phyloP scores from a whole-genome alignment of 352 stramenopile species.

The Phytophthora cactorum region DNA sequence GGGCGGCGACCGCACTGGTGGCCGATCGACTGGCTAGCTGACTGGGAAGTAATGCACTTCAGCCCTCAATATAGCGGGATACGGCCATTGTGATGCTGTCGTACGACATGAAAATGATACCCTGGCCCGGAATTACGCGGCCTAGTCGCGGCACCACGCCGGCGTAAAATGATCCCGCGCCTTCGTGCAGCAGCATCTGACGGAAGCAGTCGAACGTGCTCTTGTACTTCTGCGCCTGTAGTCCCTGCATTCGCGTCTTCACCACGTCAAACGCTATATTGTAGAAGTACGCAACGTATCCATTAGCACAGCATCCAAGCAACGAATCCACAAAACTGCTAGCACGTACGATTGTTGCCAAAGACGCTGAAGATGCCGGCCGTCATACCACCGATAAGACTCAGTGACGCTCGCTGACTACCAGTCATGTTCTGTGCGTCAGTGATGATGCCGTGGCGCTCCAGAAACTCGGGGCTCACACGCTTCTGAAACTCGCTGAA shows the following conservation, averaged over 20 bases:
- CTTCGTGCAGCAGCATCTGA: constrained; percentile 91
- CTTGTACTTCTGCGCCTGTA: constrained; percentile 74
- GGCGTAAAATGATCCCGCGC: constrained; percentile 91
- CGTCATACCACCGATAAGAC: constrained; percentile 95
- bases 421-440: constrained; percentile 81
- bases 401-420: constrained; percentile 79
- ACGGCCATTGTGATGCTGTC: constrained; percentile 78
- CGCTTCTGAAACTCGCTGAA: constrained; percentile 96
- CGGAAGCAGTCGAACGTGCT: constrained; percentile 92
- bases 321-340: constrained; percentile 20
- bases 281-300: constrained; percentile 20
- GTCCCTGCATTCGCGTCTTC: constrained; percentile 87
- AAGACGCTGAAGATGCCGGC: constrained; percentile 97
- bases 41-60: constrained; percentile 12
- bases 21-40: constrained; percentile 18
- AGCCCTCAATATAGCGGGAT: constrained; percentile 58
- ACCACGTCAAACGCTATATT: constrained; percentile 79
- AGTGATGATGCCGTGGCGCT: constrained; percentile 53
- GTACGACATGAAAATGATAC: constrained; percentile 97
- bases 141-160: constrained; percentile 93
- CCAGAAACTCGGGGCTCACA: constrained; percentile 60
- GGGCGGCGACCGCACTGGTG: constrained; percentile 30
- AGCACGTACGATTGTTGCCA: constrained; percentile 95
- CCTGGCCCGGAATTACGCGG: constrained; percentile 96
- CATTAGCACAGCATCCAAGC: constrained; percentile 21